Percentiles rank a stretch among this genome's conserved stretches.
phyloP scores from a whole-genome alignment of 2,329 filamentous ascomycete genomes.

The Nemania bipapillata region DNA sequence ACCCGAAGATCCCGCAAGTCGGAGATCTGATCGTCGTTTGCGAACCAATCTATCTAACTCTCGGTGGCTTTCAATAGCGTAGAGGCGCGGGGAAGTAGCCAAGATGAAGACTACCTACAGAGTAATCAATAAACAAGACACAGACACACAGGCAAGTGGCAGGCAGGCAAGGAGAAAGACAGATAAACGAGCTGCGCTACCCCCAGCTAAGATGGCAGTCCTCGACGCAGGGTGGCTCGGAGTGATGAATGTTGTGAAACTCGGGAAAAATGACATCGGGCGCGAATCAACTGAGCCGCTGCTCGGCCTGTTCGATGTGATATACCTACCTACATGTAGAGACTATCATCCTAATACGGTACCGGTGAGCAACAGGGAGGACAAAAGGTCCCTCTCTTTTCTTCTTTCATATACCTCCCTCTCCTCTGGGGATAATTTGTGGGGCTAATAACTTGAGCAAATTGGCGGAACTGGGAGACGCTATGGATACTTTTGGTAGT shows the following conservation, averaged over 20 bases:
- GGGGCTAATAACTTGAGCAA: neutral
- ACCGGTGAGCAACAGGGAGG: neutral
- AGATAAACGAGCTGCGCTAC: neutral
- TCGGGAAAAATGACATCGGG: neutral
- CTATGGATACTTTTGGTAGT: too few species aligned
- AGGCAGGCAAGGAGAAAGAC: neutral
- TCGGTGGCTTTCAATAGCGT: slow-evolving; percentile 27
- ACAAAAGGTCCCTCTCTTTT: neutral
- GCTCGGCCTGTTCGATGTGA: neutral
- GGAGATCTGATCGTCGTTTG: slow-evolving; percentile 13
- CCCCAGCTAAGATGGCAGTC: neutral
- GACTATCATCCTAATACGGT: neutral
- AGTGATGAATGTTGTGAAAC: neutral
- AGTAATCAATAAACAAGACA: too few species aligned
- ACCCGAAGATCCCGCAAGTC: neutral
- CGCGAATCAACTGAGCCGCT: neutral
- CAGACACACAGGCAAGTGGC: neutral
- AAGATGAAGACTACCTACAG: too few species aligned
- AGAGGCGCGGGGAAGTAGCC: neutral
- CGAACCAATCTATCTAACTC: neutral
- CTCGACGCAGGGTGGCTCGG: neutral
- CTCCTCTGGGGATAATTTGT: neutral
- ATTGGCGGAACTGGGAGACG: neutral
- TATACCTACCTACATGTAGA: neutral
- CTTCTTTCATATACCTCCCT: neutral